A percentile compares a stretch with the other conserved stretches of the same genome.
Conservation (phyloP, 2,329 filamentous ascomycete species). For the Penicillium glabrum region DNA sequence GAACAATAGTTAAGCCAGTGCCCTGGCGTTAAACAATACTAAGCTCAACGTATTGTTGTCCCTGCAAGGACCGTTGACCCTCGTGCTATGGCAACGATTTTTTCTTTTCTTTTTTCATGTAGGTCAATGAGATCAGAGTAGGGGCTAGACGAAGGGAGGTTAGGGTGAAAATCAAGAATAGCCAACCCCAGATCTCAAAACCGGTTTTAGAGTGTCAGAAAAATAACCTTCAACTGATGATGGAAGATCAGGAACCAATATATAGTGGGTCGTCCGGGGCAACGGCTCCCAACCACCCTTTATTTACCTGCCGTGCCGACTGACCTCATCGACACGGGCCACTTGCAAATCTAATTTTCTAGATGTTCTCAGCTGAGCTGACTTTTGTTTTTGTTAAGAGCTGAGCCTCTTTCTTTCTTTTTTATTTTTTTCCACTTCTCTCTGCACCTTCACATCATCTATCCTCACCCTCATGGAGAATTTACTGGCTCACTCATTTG, state of each 20-base stretch:
- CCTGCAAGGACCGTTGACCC: background rate
- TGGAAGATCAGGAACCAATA: constrained; percentile 1
- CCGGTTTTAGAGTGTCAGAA: background rate
- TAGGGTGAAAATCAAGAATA: background rate
- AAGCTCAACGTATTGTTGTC: background rate
- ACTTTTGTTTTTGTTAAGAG: background rate
- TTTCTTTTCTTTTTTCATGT: background rate
- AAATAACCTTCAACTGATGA: background rate
- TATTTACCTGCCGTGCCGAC: constrained; percentile 4
- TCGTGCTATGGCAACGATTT: background rate
- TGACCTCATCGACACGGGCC: constrained; percentile 24
- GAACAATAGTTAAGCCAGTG: background rate
- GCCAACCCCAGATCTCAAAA: constrained; percentile 1
- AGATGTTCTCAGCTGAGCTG: constrained; percentile 8
- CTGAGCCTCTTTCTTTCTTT: constrained; percentile 9
- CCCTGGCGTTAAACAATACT: constrained; percentile 4
- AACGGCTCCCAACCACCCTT: constrained; percentile 20
- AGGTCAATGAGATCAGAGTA: background rate
- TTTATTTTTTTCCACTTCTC: constrained; percentile 6
- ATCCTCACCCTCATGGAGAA: constrained; percentile 68
- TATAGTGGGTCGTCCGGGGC: constrained; percentile 17
- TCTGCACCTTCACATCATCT: background rate
- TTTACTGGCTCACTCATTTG: constrained; percentile 87
- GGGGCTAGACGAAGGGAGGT: background rate
- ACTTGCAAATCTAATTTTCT: constrained; percentile 2